Base-by-base conservation (phyloP, 2,329 filamentous ascomycete genomes). In the Aspergillus fumigatus region DNA sequence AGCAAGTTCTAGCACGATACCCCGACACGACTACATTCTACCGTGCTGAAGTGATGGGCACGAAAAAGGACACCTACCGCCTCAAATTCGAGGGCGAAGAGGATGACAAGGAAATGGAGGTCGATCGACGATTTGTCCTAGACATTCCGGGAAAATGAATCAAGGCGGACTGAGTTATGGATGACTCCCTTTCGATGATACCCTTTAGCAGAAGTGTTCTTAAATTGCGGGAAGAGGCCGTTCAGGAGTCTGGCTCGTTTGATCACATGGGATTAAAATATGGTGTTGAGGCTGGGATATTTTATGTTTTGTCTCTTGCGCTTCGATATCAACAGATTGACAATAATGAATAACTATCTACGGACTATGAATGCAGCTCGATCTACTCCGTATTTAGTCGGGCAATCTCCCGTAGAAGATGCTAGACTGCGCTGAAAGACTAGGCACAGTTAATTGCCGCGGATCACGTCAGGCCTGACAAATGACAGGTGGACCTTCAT, bases 21-120 rank as follows among this genome's bases (percentile, higher is more conserved):
- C 90, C 90, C 0, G 87, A 91, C 65, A 93, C 90, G 1, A 92
- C 90, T 1, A 92, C 89, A 0, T 93, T 94, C 66, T 94, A 94
- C 71, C 87, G 89, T 69, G 90, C 90, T 1, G 88, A 92, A 64
- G 89, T 93, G 8, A 88, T 90, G 74, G 86, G 86, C 38, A 84
- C 79, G 78, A 87, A 76, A 66, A 81, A 79, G 61, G 76, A 78
- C 48, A 71, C 72, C 53, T 80, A 77, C 59, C 70, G 74, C 55
- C 77, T 93, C 61, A 86, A 89, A 60, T 93, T 93, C 65, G 90
- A 93, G 69, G 89, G 89, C 14, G 88, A 92, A 65, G 88, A 90
- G 68, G 77, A 82, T 60, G 87, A 85, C 64, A 90, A 86, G 61
- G 83, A 89, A 70, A 88, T 90, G 73, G 84, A 88, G 62, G 89